Evolutionary conservation across 2,329 filamentous ascomycete species (phyloP).

Genomic region (Seiridium cupressi): DNA sequence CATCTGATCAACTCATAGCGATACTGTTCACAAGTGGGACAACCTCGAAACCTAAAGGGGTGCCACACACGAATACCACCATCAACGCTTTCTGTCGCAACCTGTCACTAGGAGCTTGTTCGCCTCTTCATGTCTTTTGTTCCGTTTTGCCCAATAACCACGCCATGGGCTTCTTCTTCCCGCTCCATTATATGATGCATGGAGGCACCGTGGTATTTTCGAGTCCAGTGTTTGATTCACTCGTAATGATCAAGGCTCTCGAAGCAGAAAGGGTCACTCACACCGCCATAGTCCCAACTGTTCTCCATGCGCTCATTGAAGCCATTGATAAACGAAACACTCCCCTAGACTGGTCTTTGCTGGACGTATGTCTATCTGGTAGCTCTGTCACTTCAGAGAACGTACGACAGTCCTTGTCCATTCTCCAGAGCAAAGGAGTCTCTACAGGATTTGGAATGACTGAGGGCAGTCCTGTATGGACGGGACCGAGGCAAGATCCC

Average conservation of each 20-base stretch:
- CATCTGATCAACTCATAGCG: background rate
- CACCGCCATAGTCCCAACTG: background rate
- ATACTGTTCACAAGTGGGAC: conserved; percentile 5
- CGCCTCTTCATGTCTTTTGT: background rate
- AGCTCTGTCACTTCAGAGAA: background rate
- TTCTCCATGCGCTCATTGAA: background rate
- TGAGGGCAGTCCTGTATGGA: conserved; percentile 3
- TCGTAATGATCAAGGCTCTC: background rate
- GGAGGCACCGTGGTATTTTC: background rate
- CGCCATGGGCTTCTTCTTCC: conserved; percentile 5
- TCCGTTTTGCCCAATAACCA: conserved; percentile 5
- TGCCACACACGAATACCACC: background rate
- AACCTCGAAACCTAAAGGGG: background rate
- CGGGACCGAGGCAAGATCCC: background rate
- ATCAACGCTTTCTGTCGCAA: conserved; percentile 6
- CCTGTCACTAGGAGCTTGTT: background rate
- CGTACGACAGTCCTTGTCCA: background rate
- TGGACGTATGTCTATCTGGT: background rate
- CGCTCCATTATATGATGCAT: conserved; percentile 5
- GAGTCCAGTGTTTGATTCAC: background rate
- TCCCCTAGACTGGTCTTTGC: background rate
- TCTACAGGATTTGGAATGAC: conserved; percentile 6
- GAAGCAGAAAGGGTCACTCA: background rate
- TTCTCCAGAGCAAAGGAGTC: background rate
- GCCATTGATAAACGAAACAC: background rate